These are phyloP conservation scores for Ceratobasidium sp. DNA, from an alignment of 1,284 basidiomycete genomes.

Conservation along the genomic window DNA sequence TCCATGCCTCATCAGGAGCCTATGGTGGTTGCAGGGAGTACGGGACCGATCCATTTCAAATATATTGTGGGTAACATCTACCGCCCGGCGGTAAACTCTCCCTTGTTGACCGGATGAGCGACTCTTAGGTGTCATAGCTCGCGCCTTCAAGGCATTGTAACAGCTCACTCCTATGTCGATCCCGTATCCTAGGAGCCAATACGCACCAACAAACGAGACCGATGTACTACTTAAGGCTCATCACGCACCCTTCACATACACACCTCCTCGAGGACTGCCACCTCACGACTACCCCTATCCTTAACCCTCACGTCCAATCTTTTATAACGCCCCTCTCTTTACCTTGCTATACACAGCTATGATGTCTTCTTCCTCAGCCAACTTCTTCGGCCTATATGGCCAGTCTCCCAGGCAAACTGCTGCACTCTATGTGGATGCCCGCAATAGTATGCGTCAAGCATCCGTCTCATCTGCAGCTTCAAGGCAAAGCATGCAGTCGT, in stretches of 20 bases:
- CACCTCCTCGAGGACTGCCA: conserved; percentile 30
- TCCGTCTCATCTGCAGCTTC: conserved; percentile 24
- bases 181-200: neutral
- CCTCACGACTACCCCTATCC: conserved; percentile 25
- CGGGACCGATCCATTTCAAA: neutral
- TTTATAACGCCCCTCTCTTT: conserved; percentile 21
- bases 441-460: conserved; percentile 38
- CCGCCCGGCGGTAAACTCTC: conserved; percentile 30
- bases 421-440: conserved; percentile 35
- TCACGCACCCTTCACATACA: conserved; percentile 13
- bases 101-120: conserved; percentile 28
- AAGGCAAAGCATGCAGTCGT: conserved; percentile 37
- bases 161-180: conserved; percentile 28
- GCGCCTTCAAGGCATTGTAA: conserved; percentile 29
- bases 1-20: conserved; percentile 36
- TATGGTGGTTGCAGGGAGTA: conserved; percentile 2
- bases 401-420: conserved; percentile 39
- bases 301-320: conserved; percentile 17
- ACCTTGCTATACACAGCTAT: neutral
- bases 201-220: conserved; percentile 27
- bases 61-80: neutral
- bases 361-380: conserved; percentile 41
- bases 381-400: conserved; percentile 43
- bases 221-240: conserved; percentile 30
- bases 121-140: conserved; percentile 14